phyloP scores from a whole-genome alignment of 257 asterid species.

The Nicotiana undulata region DNA sequence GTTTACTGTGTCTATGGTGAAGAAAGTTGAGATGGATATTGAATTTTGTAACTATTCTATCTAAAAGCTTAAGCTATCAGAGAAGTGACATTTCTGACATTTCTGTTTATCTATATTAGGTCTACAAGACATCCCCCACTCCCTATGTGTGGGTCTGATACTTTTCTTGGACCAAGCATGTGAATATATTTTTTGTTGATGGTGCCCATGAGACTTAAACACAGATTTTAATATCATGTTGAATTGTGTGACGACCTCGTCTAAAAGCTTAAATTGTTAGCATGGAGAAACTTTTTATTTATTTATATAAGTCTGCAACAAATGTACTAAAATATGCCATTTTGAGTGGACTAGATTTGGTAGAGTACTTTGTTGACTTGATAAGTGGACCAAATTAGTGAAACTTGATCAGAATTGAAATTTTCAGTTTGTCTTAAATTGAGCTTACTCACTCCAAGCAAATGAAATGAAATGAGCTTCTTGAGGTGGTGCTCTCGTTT shows the following conservation, averaged over 20 bases:
- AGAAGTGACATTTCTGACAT: neutral
- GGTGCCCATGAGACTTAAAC: neutral
- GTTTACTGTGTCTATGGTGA: neutral
- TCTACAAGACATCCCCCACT: neutral
- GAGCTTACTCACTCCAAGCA: neutral
- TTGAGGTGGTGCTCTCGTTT: neutral
- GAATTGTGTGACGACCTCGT: neutral
- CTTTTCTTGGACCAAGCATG: neutral
- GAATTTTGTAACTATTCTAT: neutral
- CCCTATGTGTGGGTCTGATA: neutral
- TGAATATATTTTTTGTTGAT: neutral
- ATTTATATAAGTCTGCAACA: neutral
- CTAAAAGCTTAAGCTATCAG: neutral
- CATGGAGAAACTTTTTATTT: too few species aligned
- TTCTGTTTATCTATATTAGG: neutral
- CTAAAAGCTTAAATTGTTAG: neutral
- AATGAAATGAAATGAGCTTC: neutral
- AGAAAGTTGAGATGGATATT: constrained; percentile 1
- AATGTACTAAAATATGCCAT: neutral
- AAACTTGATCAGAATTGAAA: neutral
- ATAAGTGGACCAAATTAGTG: neutral
- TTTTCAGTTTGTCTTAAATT: neutral
- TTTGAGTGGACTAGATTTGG: neutral
- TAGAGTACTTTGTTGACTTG: neutral
- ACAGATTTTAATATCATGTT: neutral